These are phyloP conservation scores for Senecio squalidus DNA, from an alignment of 140 eudicot genomes.

Conservation along the genomic window DNA sequence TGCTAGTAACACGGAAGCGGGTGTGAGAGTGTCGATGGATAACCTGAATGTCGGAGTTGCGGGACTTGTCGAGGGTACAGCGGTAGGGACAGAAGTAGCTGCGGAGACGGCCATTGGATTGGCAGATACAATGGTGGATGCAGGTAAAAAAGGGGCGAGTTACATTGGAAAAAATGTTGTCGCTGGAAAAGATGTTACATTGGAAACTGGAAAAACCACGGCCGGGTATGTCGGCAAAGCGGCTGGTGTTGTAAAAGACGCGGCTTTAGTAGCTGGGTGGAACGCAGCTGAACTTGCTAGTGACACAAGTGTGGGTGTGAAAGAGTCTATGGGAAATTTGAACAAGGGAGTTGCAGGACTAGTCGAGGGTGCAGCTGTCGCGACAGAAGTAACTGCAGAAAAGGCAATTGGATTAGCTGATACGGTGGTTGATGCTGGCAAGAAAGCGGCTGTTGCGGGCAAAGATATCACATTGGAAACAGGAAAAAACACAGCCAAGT, in stretches of 20 bases:
- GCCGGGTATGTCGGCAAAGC: conserved; percentile 13
- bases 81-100: too few species aligned
- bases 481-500: conserved; percentile 40
- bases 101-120: too few species aligned
- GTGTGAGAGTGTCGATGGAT: conserved; percentile 30
- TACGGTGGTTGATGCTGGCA: not conserved
- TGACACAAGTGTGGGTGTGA: conserved; percentile 20
- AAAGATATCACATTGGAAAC: conserved; percentile 36
- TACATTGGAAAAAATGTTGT: conserved; percentile 36
- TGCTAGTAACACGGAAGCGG: conserved; percentile 24
- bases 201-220: conserved; percentile 24
- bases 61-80: too few species aligned
- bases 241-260: too few species aligned
- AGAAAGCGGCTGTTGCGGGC: conserved; percentile 30
- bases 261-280: not conserved
- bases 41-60: too few species aligned
- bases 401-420: conserved; percentile 2
- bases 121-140: not conserved
- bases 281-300: not conserved
- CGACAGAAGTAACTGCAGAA: not conserved
- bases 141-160: conserved; percentile 39
- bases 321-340: not conserved
- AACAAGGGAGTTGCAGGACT: not conserved
- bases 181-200: conserved; percentile 16
- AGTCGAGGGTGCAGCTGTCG: not conserved